A percentile compares a stretch with the other conserved stretches of the same genome.
Evolutionary conservation across 1,284 basidiomycete genomes (phyloP).

Genomic region (Cryptococcus floricola): DNA sequence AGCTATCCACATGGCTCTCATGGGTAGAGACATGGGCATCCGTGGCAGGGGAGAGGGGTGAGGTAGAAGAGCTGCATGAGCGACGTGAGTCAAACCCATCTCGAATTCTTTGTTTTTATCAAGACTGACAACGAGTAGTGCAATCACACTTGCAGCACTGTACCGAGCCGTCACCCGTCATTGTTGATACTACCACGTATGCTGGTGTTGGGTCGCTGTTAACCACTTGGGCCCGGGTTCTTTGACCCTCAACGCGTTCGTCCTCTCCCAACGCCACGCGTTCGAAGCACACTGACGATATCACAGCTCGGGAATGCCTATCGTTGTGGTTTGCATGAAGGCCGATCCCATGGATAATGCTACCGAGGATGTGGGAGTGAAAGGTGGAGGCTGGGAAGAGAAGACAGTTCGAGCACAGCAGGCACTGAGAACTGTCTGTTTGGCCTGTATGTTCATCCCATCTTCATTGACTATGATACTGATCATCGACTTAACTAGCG

Average conservation of each 20-base stretch:
- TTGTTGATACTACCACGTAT: slow-evolving; percentile 39
- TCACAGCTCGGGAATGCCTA: slow-evolving; percentile 66
- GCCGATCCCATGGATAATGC: slow-evolving; percentile 79
- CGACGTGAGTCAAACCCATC: slow-evolving; percentile 59
- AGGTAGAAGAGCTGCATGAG: slow-evolving; percentile 75
- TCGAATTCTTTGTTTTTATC: not conserved
- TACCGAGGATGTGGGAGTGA: slow-evolving; percentile 58
- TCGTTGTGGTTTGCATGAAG: slow-evolving; percentile 87
- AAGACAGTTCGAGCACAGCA: slow-evolving; percentile 94
- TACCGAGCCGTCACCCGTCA: slow-evolving; percentile 65
- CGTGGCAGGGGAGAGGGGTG: slow-evolving; percentile 30
- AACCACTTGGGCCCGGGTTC: slow-evolving; percentile 72
- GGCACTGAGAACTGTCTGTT: slow-evolving; percentile 80
- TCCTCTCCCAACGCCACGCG: not conserved
- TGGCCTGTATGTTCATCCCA: slow-evolving; percentile 67
- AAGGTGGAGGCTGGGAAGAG: slow-evolving; percentile 83
- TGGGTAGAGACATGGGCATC: slow-evolving; percentile 76
- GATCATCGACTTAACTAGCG: slow-evolving; percentile 64
- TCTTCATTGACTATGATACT: not conserved
- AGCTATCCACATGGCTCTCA: slow-evolving; percentile 76
- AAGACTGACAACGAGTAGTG: slow-evolving; percentile 54
- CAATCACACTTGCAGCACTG: slow-evolving; percentile 86
- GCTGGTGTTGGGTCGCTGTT: slow-evolving; percentile 55
- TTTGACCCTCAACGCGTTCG: slow-evolving; percentile 66
- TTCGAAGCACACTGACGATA: not conserved